Base-by-base conservation (phyloP, 768 basidiomycete genomes). In the Russula ochroleuca region DNA sequence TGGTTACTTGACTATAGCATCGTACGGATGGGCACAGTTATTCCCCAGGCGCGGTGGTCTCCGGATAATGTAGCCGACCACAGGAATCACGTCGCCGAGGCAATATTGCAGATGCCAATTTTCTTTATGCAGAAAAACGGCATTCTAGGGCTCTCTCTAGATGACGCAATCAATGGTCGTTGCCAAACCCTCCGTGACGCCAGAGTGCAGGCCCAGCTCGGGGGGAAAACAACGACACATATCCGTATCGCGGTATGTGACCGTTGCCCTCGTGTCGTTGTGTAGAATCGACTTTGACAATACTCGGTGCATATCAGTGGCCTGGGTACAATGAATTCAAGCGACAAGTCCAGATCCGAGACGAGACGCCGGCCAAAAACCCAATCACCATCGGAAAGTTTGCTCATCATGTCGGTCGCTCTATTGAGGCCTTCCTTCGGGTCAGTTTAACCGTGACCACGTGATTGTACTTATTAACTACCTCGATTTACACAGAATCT, bases 101-200 rank as follows among this genome's bases (percentile, higher is more conserved):
- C 65, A 19, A 11, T 19, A 19, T 31, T 66, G 17, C 55, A 66
- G 31, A n/a, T 63, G 56, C 65, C 65, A 2, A 64, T 66, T 25
- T 66, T 64, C 62, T 66, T 66, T n/a, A 8, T n/a, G 25, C 65
- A 53, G n/a, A 15, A 17, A 5, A 40, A 57, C 19, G 65, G 65
- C 43, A 7, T 21, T 15, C 31, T 66, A n/a, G 65, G 65, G 1
- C 41, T 66, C 4, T 48, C 65, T 23, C 28, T 63, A n/a, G 33
- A 38, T 0, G 61, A 57, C n/a, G 59, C 64, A 7, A 23, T 19
- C 25, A 51, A 61, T 15, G 49, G 48, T 7, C 64, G 53, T 43
- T 56, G 49, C 19, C 31, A 53, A 4, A 65, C 33, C 35, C 64
- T 65, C 11, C 56, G 55, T 38, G 35, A 57, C 5, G 40, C 21